A percentile compares a stretch with the other conserved stretches of the same genome.
Evolutionary conservation across 129 eudicot genomes (phyloP).

Genomic region (Lactuca saligna): DNA sequence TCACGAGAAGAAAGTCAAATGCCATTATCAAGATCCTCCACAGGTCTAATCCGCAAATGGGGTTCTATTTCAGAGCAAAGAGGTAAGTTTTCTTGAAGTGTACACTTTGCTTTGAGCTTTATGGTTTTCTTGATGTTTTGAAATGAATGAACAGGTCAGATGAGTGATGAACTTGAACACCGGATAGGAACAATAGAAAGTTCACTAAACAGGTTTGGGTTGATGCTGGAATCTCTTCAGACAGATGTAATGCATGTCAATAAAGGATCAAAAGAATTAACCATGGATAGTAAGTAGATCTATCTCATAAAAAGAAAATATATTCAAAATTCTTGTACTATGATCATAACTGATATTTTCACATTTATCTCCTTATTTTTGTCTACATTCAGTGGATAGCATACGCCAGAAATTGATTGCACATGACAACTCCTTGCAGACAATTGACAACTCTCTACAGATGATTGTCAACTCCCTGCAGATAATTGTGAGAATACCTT

Average conservation of each 20-base stretch:
- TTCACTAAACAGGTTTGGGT: slow-evolving; percentile 73
- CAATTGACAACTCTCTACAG: slow-evolving; percentile 33
- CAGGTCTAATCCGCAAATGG: slow-evolving; percentile 64
- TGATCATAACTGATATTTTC: slow-evolving; percentile 1
- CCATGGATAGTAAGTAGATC: slow-evolving; percentile 67
- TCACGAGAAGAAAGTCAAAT: slow-evolving; percentile 80
- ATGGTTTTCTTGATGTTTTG: slow-evolving; percentile 22
- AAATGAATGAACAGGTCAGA: slow-evolving; percentile 63
- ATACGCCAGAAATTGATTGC: slow-evolving; percentile 69
- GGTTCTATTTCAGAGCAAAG: slow-evolving; percentile 57
- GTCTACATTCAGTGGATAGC: slow-evolving; percentile 58
- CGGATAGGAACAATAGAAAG: slow-evolving; percentile 72
- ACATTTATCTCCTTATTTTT: slow-evolving; percentile 9
- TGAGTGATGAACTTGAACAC: slow-evolving; percentile 74
- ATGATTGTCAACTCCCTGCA: slow-evolving; percentile 53
- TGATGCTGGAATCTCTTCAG: slow-evolving; percentile 92
- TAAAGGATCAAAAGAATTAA: slow-evolving; percentile 76
- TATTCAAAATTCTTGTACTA: background rate
- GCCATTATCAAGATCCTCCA: slow-evolving; percentile 59
- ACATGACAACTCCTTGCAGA: slow-evolving; percentile 63
- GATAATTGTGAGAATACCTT: slow-evolving; percentile 49
- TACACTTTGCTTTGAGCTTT: slow-evolving; percentile 14
- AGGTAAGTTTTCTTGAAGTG: slow-evolving; percentile 45
- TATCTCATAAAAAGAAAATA: slow-evolving; percentile 2
- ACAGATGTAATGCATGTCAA: slow-evolving; percentile 82